phyloP scores from a whole-genome alignment of 1,139 yeast species.

The Eremothecium gossypii region DNA sequence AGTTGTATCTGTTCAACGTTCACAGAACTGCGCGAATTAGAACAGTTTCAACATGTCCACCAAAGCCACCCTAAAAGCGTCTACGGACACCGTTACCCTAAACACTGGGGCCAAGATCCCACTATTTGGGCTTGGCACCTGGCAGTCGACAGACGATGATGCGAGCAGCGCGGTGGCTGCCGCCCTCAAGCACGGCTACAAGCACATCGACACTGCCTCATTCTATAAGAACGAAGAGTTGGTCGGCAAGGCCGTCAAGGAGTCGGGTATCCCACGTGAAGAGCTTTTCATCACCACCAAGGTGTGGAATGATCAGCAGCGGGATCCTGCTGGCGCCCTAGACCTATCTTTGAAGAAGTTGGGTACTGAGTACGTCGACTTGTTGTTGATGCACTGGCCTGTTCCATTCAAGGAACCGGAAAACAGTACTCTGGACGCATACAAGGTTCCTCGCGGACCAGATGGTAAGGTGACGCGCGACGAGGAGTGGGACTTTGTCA shows the following conservation, averaged over 20 bases:
- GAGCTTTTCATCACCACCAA: constrained; percentile 75
- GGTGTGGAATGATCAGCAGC: constrained; percentile 62
- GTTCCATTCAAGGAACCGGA: constrained; percentile 47
- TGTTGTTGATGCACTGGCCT: constrained; percentile 88
- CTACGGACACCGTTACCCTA: constrained; percentile 31
- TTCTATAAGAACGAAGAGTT: constrained; percentile 56
- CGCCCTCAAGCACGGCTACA: constrained; percentile 63
- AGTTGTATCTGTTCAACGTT: too few species aligned
- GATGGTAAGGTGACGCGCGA: constrained; percentile 39
- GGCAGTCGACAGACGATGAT: constrained; percentile 56
- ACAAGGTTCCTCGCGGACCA: constrained; percentile 33
- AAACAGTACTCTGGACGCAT: constrained; percentile 28
- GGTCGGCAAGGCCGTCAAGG: constrained; percentile 60
- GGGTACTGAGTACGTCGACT: constrained; percentile 72
- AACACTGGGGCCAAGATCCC: constrained; percentile 63
- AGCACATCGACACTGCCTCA: constrained; percentile 74
- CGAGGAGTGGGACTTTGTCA: constrained; percentile 45
- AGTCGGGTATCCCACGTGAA: constrained; percentile 59
- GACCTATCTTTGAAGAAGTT: constrained; percentile 55
- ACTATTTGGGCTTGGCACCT: constrained; percentile 70
- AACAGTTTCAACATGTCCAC: too few species aligned
- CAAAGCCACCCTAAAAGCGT: too few species aligned
- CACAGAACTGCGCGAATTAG: too few species aligned
- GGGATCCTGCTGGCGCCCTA: constrained; percentile 49
- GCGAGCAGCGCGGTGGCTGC: constrained; percentile 51